Evolutionary conservation across 1,284 basidiomycete genomes (phyloP).

Genomic region (Cutaneotrichosporon curvatum): DNA sequence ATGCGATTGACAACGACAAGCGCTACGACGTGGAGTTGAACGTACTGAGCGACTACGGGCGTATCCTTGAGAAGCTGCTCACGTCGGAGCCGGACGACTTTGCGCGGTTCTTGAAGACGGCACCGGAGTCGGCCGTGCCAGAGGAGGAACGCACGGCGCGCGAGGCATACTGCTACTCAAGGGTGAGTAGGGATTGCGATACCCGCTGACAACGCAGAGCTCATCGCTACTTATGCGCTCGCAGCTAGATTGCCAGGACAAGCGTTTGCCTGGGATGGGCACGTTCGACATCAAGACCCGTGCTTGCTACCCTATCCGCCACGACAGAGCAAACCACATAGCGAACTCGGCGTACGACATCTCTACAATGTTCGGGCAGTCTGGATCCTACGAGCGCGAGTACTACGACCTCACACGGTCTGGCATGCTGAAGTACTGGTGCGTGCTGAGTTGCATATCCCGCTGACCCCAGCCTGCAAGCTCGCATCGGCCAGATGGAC

Average conservation of each 20-base stretch:
- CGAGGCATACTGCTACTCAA: conserved; percentile 77
- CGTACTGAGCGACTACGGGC: conserved; percentile 76
- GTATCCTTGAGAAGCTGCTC: conserved; percentile 81
- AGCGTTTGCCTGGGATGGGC: conserved; percentile 73
- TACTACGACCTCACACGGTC: conserved; percentile 88
- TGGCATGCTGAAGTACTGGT: conserved; percentile 92
- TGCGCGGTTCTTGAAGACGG: conserved; percentile 54
- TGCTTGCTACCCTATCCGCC: conserved; percentile 73
- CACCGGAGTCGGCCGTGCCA: conserved; percentile 41
- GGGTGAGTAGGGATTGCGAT: conserved; percentile 49
- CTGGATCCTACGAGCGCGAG: conserved; percentile 77
- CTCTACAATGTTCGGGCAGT: conserved; percentile 54
- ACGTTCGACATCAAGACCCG: conserved; percentile 97
- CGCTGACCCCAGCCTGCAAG: conserved; percentile 65
- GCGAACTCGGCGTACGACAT: conserved; percentile 75
- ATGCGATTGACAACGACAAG: conserved; percentile 72
- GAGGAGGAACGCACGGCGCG: conserved; percentile 45
- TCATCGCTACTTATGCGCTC: conserved; percentile 82
- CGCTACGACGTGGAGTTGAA: conserved; percentile 53
- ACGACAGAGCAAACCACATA: conserved; percentile 78
- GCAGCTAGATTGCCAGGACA: conserved; percentile 82
- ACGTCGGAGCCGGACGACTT: conserved; percentile 65
- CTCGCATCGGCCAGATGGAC: conserved; percentile 94
- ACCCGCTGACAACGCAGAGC: conserved; percentile 44
- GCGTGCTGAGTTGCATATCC: not conserved